These are phyloP conservation scores for Grifola frondosa DNA, from an alignment of 1,284 basidiomycete genomes.

Conservation along the genomic window DNA sequence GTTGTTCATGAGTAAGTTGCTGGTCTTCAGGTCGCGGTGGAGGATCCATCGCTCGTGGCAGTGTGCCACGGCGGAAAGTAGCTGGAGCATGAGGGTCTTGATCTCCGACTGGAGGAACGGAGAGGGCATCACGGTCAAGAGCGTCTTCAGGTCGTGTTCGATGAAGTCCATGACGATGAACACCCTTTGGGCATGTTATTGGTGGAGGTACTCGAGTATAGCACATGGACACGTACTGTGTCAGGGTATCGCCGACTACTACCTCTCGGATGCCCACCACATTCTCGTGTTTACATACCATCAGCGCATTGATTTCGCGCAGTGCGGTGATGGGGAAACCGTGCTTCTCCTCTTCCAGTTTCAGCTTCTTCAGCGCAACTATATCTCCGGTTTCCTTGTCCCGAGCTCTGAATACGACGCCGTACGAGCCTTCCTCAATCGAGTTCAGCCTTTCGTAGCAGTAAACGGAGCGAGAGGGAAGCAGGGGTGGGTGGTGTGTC, in stretches of 20 bases:
- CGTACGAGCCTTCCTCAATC: slow-evolving; percentile 99
- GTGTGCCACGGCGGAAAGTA: slow-evolving; percentile 89
- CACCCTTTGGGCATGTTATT: slow-evolving; percentile 56
- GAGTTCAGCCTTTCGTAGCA: slow-evolving; percentile 93
- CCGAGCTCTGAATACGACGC: slow-evolving; percentile 92
- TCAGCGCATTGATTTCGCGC: slow-evolving; percentile 92
- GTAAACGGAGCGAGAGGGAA: slow-evolving; percentile 88
- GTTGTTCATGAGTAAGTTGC: slow-evolving; percentile 98
- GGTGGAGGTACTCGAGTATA: no score
- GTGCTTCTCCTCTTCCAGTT: slow-evolving; percentile 96
- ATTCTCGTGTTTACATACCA: slow-evolving; percentile 90
- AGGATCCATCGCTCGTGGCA: slow-evolving; percentile 98
- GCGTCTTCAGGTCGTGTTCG: slow-evolving; percentile 97
- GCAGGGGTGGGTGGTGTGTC: slow-evolving; percentile 71
- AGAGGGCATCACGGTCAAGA: slow-evolving; percentile 89
- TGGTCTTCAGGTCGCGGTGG: slow-evolving; percentile 97
- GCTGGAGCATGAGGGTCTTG: slow-evolving; percentile 93
- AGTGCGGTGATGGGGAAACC: slow-evolving; percentile 98
- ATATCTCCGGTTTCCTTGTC: slow-evolving; percentile 94
- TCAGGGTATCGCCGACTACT: slow-evolving; percentile 98
- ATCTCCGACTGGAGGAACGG: slow-evolving; percentile 97
- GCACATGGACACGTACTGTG: slow-evolving; percentile 82
- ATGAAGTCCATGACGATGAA: slow-evolving; percentile 99
- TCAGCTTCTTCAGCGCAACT: slow-evolving; percentile 97
- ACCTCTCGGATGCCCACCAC: slow-evolving; percentile 95